Percentiles rank a stretch among this genome's conserved stretches.
These are phyloP conservation scores for Coemansia sp. DNA, from an alignment of 192 early-diverging fungal species.

Conservation along the genomic window DNA sequence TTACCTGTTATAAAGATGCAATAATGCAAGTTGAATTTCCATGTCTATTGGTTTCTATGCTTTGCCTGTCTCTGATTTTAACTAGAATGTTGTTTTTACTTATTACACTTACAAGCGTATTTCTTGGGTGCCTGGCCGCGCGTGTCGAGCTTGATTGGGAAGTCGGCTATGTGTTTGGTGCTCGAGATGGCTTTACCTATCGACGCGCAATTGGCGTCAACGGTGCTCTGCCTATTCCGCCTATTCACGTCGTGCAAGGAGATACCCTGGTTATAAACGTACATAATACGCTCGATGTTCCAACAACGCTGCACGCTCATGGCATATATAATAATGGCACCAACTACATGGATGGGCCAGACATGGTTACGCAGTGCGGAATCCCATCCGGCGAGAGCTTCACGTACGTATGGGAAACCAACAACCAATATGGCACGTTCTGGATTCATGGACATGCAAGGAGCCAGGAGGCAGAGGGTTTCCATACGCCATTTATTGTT, in stretches of 20 bases:
- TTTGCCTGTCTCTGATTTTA: no score
- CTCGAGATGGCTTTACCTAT: neutral
- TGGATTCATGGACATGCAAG: slow-evolving; percentile 76
- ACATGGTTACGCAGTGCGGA: slow-evolving; percentile 69
- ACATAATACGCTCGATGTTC: neutral
- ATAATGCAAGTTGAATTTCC: no score
- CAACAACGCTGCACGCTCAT: neutral
- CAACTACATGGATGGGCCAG: slow-evolving; percentile 66
- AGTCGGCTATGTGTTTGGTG: neutral
- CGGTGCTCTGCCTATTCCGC: neutral
- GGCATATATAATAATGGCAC: slow-evolving; percentile 27
- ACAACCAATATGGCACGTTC: slow-evolving; percentile 76
- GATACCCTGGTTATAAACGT: neutral
- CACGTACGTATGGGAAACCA: slow-evolving; percentile 71
- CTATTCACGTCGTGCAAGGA: neutral
- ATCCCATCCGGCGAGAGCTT: slow-evolving; percentile 60
- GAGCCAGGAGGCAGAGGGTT: slow-evolving; percentile 77
- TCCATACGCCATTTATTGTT: slow-evolving; percentile 68
- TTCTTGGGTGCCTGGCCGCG: neutral
- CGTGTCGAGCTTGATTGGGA: neutral
- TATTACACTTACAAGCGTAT: no score
- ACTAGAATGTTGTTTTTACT: no score
- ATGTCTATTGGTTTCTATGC: no score
- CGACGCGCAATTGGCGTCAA: neutral
- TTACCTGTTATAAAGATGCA: no score